Evolutionary conservation across 495 filamentous ascomycete genomes (phyloP).

Genomic region (Cercophora scortea): DNA sequence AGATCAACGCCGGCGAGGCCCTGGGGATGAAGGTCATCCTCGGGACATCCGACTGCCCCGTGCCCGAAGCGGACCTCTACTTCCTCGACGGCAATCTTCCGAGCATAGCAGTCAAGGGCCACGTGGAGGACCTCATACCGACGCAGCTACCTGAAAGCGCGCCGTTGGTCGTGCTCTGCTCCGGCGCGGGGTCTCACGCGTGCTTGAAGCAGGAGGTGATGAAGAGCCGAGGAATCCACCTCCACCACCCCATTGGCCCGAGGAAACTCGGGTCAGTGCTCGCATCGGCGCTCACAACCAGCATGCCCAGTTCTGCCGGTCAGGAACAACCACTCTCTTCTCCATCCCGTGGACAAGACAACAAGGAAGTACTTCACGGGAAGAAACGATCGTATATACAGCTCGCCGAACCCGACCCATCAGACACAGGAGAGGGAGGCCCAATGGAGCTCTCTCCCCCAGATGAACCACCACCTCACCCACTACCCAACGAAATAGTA

Average conservation of each 20-base stretch:
- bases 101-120: neutral
- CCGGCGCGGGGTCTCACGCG: conserved; percentile 3
- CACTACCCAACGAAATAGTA: neutral
- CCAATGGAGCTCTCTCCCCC: neutral
- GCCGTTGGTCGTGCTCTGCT: conserved; percentile 16
- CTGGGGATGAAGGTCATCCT: conserved; percentile 11
- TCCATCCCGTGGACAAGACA: too few relatives aligned
- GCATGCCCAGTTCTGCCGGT: neutral
- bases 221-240: conserved; percentile 6
- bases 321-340: neutral
- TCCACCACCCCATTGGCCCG: conserved; percentile 17
- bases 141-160: neutral
- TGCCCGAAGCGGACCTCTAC: conserved; percentile 15
- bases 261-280: conserved; percentile 11
- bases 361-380: neutral
- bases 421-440: neutral
- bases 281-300: neutral
- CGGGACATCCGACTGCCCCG: neutral
- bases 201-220: conserved; percentile 1
- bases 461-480: neutral
- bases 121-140: neutral
- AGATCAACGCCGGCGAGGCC: conserved; percentile 4
- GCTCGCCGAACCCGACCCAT: neutral
- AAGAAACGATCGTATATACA: neutral
- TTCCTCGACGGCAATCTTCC: conserved; percentile 9